Percentiles rank a stretch among this genome's conserved stretches.
phyloP scores from a whole-genome alignment of 805 yeast genomes.

The Hanseniaspora guilliermondii region DNA sequence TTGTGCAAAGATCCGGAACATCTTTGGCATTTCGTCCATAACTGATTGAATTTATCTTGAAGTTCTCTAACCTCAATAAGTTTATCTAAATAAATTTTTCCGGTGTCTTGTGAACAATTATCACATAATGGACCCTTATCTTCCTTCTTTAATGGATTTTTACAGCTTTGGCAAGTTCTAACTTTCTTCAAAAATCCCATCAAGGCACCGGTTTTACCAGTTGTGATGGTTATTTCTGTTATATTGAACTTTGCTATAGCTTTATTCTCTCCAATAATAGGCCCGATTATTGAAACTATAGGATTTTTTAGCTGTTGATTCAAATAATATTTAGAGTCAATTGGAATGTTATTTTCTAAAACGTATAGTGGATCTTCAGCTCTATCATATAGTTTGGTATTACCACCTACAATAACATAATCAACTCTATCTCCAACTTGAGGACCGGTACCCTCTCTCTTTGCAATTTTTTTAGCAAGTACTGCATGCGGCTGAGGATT shows the following conservation, averaged over 20 bases:
- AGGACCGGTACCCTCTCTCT: conserved; percentile 97
- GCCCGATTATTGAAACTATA: conserved; percentile 82
- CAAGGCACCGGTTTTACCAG: conserved; percentile 69
- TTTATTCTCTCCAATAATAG: conserved; percentile 75
- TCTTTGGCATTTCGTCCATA: conserved; percentile 97
- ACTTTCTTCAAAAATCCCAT: conserved; percentile 87
- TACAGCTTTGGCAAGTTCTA: conserved; percentile 80
- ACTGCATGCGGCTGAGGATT: conserved; percentile 97
- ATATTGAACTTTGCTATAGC: conserved; percentile 68
- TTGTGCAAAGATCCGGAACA: conserved; percentile 95
- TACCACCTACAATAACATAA: conserved; percentile 78
- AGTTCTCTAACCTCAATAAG: conserved; percentile 65
- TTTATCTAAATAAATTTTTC: conserved; percentile 70
- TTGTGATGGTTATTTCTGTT: conserved; percentile 31
- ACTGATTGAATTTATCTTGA: conserved; percentile 68
- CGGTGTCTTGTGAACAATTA: conserved; percentile 61
- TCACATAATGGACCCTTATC: conserved; percentile 58
- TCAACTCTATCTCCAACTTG: conserved; percentile 96
- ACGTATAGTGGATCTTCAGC: conserved; percentile 95
- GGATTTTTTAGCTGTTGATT: conserved; percentile 92
- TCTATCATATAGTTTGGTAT: conserved; percentile 78
- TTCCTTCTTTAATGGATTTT: conserved; percentile 57
- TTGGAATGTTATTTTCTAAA: conserved; percentile 79
- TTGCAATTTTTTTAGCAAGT: conserved; percentile 86
- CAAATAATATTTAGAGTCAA: conserved; percentile 86